A percentile compares a stretch with the other conserved stretches of the same genome.
phyloP scores from a whole-genome alignment of 495 filamentous ascomycete genomes.

The Aspergillus bridgeri region DNA sequence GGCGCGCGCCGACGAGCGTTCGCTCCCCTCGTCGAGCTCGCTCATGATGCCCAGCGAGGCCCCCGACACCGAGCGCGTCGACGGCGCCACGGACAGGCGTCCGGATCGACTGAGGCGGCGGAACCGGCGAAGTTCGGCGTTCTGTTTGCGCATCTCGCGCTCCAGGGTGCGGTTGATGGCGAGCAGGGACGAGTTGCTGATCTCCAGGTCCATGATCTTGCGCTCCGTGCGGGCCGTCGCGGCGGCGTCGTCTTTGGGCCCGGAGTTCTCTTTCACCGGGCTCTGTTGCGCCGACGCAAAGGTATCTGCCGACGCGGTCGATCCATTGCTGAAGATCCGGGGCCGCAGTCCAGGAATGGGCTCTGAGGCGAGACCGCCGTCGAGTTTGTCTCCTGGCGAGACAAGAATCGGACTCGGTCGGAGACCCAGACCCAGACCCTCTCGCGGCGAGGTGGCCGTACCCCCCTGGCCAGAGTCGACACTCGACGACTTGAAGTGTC shows the following conservation, averaged over 20 bases:
- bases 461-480: conserved; percentile 32
- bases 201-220: conserved; percentile 96
- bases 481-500: conserved; percentile 41
- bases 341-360: conserved; percentile 36
- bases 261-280: conserved; percentile 43
- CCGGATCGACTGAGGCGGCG: conserved; percentile 77
- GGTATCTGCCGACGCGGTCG: conserved; percentile 30
- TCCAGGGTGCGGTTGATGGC: conserved; percentile 97
- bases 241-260: conserved; percentile 60
- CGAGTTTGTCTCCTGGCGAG: conserved; percentile 24
- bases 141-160: conserved; percentile 85
- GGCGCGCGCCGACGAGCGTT: conserved; percentile 30
- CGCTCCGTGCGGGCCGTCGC: conserved; percentile 84
- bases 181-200: conserved; percentile 90
- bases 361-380: conserved; percentile 25
- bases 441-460: conserved; percentile 13
- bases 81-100: conserved; percentile 56
- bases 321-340: conserved; percentile 41
- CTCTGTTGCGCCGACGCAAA: conserved; percentile 36
- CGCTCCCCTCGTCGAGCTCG: conserved; percentile 38
- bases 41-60: conserved; percentile 32
- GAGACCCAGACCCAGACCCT: conserved; percentile 30
- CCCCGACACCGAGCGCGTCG: conserved; percentile 42
- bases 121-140: conserved; percentile 79
- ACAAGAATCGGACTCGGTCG: conserved; percentile 35